These are phyloP conservation scores for Calonectria pteridis DNA, from an alignment of 2,329 filamentous ascomycete genomes.

Conservation along the genomic window DNA sequence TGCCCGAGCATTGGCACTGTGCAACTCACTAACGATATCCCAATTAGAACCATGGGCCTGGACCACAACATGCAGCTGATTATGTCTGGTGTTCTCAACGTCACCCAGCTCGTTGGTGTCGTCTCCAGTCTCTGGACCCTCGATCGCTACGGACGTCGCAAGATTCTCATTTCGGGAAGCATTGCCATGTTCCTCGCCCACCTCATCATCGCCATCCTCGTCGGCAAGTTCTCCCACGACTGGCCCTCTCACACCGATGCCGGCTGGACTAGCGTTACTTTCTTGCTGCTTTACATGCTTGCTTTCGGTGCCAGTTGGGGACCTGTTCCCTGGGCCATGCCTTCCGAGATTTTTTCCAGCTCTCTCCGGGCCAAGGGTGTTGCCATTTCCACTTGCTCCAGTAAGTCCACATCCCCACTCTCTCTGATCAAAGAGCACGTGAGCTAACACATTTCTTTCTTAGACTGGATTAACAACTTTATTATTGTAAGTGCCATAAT, in stretches of 20 bases:
- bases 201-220: slow-evolving; percentile 43
- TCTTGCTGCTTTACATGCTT: slow-evolving; percentile 66
- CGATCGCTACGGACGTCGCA: slow-evolving; percentile 43
- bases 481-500: slow-evolving; percentile 55
- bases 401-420: slow-evolving; percentile 22
- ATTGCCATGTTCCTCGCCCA: slow-evolving; percentile 45
- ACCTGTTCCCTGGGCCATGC: slow-evolving; percentile 61
- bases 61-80: slow-evolving; percentile 47
- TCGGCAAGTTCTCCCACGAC: slow-evolving; percentile 38
- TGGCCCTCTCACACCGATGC: slow-evolving; percentile 43
- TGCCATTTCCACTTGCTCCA: slow-evolving; percentile 68
- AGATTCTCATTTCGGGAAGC: slow-evolving; percentile 43
- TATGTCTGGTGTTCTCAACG: slow-evolving; percentile 49
- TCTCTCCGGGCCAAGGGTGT: slow-evolving; percentile 74
- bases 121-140: slow-evolving; percentile 59
- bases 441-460: not conserved
- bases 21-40: not conserved
- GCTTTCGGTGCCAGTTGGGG: slow-evolving; percentile 71
- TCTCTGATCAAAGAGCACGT: fast-evolving
- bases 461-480: slow-evolving; percentile 72
- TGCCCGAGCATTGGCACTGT: not conserved
- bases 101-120: slow-evolving; percentile 51
- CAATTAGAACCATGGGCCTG: slow-evolving; percentile 60
- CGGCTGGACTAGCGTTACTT: slow-evolving; percentile 47
- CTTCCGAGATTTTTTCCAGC: slow-evolving; percentile 72